phyloP scores from a whole-genome alignment of 2,329 filamentous ascomycete genomes.

The Orbilia quercus region DNA sequence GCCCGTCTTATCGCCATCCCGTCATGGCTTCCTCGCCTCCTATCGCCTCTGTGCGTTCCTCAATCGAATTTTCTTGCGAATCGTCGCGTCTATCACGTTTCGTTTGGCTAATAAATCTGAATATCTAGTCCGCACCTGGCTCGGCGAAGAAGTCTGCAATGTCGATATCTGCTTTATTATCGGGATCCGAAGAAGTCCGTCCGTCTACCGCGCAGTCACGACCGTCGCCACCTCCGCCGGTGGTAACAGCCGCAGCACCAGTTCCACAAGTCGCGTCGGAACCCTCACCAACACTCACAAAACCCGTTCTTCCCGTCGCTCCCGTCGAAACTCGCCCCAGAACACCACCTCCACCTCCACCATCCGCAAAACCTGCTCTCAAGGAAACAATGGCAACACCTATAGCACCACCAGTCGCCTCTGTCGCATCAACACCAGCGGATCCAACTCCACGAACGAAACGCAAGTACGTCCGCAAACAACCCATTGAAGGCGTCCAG shows the following conservation, averaged over 20 bases:
- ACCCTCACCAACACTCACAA: slow-evolving; percentile 26
- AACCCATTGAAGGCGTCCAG: slow-evolving; percentile 32
- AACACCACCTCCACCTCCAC: slow-evolving; percentile 31
- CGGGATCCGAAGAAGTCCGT: slow-evolving; percentile 34
- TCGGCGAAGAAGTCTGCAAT: slow-evolving; percentile 51
- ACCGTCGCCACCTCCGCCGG: slow-evolving; percentile 32
- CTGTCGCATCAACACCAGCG: slow-evolving; percentile 31
- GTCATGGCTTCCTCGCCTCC: slow-evolving; percentile 46
- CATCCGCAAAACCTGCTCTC: slow-evolving; percentile 9
- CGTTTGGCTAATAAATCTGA: slow-evolving; percentile 17
- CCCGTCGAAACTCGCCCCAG: slow-evolving; percentile 25
- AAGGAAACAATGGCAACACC: slow-evolving; percentile 36
- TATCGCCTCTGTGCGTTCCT: slow-evolving; percentile 31
- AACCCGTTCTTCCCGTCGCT: slow-evolving; percentile 12
- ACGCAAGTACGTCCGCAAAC: slow-evolving; percentile 47
- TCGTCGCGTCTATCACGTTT: slow-evolving; percentile 43
- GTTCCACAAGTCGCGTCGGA: slow-evolving; percentile 38
- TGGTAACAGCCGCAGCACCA: slow-evolving; percentile 7
- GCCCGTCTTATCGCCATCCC: slow-evolving; percentile 42
- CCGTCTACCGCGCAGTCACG: slow-evolving; percentile 39
- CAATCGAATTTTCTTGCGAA: neutral
- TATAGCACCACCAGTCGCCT: slow-evolving; percentile 20
- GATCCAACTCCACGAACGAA: slow-evolving; percentile 47
- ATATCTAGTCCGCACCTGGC: slow-evolving; percentile 35
- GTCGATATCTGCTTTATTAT: slow-evolving; percentile 52